Evolutionary conservation across 352 stramenopile species (phyloP).

Genomic region (Globisporangium cystogenes): DNA sequence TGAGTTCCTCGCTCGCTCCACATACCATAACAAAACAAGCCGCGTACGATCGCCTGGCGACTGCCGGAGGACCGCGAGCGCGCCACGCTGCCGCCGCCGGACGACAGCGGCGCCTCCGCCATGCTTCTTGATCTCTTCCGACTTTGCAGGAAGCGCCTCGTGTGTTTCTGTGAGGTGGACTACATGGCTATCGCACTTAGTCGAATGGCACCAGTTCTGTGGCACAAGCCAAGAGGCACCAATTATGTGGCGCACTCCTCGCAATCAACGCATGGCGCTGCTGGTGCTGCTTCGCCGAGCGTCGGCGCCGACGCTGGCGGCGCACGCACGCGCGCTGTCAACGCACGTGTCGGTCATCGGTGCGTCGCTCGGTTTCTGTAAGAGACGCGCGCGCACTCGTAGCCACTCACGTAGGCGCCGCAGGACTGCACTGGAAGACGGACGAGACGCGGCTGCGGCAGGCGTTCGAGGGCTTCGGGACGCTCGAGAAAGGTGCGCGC

Average conservation of each 20-base stretch:
- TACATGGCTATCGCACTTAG: background rate
- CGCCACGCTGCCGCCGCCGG: background rate
- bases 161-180: background rate
- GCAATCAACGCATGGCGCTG: background rate
- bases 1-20: background rate
- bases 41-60: constrained; percentile 28
- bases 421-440: constrained; percentile 81
- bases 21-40: background rate
- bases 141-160: background rate
- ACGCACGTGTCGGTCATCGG: constrained; percentile 57
- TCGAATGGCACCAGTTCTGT: no score
- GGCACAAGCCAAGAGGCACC: no score
- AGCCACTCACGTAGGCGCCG: background rate
- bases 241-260: background rate
- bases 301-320: background rate
- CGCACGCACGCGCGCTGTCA: constrained; percentile 17
- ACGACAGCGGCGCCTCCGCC: background rate
- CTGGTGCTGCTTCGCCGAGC: background rate
- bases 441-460: constrained; percentile 62
- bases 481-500: constrained; percentile 39
- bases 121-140: constrained; percentile 1
- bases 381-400: no score
- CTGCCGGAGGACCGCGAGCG: constrained; percentile 12
- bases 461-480: constrained; percentile 47
- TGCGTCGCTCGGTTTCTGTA: constrained; percentile 13